Percentiles rank a stretch among this genome's conserved stretches.
phyloP scores from a whole-genome alignment of 805 yeast genomes.

The Cephaloascus albidus region DNA sequence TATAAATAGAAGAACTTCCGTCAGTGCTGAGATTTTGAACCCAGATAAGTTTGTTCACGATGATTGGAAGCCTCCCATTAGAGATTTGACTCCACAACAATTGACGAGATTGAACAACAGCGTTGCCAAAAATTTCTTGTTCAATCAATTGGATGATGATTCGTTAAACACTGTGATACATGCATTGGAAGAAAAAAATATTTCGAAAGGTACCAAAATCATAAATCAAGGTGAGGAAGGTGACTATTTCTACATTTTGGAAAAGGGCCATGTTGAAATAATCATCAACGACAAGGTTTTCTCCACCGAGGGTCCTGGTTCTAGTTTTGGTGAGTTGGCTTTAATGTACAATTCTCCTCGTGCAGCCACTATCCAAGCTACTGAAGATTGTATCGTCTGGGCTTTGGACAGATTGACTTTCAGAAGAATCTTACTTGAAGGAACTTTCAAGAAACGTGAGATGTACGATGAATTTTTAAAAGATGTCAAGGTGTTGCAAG shows the following conservation, averaged over 20 bases:
- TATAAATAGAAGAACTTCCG: constrained; percentile 81
- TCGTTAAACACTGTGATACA: constrained; percentile 68
- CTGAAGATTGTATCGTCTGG: constrained; percentile 71
- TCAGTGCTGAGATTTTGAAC: constrained; percentile 79
- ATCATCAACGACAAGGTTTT: constrained; percentile 64
- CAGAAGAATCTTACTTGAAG: constrained; percentile 83
- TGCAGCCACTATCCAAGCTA: constrained; percentile 86
- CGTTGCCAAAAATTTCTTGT: constrained; percentile 75
- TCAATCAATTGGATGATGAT: constrained; percentile 72
- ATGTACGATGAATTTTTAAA: constrained; percentile 85
- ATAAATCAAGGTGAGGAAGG: constrained; percentile 93
- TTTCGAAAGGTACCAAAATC: constrained; percentile 50
- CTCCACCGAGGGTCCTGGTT: constrained; percentile 72
- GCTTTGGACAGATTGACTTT: constrained; percentile 90
- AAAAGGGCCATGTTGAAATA: constrained; percentile 76
- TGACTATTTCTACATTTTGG: constrained; percentile 83
- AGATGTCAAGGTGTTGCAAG: constrained; percentile 73
- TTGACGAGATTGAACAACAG: constrained; percentile 57
- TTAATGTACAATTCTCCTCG: constrained; percentile 96
- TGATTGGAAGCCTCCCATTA: constrained; percentile 67
- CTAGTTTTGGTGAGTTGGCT: constrained; percentile 94
- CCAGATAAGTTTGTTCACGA: constrained; percentile 61
- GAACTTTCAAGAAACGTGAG: constrained; percentile 81
- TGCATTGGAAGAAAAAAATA: constrained; percentile 72
- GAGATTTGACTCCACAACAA: constrained; percentile 55